Evolutionary conservation across 1,284 basidiomycete genomes (phyloP).

Genomic region (Ceratobasidium sp.): DNA sequence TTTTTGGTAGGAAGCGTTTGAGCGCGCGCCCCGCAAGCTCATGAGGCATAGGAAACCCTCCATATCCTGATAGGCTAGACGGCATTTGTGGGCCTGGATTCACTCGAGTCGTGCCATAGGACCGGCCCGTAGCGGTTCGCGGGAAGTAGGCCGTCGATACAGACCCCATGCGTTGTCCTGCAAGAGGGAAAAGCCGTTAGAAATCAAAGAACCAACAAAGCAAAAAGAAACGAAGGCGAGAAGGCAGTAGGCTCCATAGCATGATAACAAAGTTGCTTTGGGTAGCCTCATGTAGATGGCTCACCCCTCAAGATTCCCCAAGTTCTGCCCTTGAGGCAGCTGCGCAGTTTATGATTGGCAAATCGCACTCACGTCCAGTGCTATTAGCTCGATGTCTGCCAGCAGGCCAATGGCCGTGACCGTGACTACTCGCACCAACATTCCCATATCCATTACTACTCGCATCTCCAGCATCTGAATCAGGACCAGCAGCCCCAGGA

Average conservation of each 20-base stretch:
- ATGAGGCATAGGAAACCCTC: constrained; percentile 89
- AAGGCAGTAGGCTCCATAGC: not conserved
- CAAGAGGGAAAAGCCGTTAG: constrained; percentile 44
- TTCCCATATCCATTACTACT: constrained; percentile 12
- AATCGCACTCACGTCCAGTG: constrained; percentile 19
- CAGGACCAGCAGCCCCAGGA: not conserved
- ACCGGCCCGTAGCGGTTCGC: constrained; percentile 51
- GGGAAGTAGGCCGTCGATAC: constrained; percentile 56
- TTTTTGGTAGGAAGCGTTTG: constrained; percentile 69
- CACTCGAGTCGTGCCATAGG: constrained; percentile 23
- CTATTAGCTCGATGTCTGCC: constrained; percentile 14
- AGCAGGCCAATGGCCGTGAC: not conserved
- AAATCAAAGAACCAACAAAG: constrained; percentile 31
- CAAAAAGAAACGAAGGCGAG: constrained; percentile 10
- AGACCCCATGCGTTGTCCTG: constrained; percentile 46
- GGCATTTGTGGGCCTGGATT: constrained; percentile 10
- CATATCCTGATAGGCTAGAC: constrained; percentile 63
- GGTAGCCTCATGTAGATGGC: not conserved
- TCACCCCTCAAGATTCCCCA: not conserved
- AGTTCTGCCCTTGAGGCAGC: constrained; percentile 2
- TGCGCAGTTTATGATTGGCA: constrained; percentile 29
- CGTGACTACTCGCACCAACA: constrained; percentile 15
- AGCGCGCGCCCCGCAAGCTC: constrained; percentile 64
- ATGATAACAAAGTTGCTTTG: not conserved
- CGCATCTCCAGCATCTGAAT: constrained; percentile 35